Base-by-base conservation (phyloP, 176 grass and related monocot genomes). In the Tuctoria greenei region DNA sequence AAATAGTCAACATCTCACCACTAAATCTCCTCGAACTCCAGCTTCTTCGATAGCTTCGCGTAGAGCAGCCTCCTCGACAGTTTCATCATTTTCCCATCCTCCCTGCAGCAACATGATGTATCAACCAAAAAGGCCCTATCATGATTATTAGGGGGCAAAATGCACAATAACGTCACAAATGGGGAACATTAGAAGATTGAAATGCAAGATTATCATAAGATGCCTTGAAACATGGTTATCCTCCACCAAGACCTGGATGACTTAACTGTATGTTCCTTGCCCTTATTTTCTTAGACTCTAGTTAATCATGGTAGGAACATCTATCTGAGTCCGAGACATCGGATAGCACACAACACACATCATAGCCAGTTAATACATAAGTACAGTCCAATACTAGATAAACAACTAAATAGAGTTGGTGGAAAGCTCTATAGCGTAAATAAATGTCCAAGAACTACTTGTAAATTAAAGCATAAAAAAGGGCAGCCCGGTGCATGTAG, bases 41-140 rank as follows among this genome's bases (percentile, higher is more conserved):
- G 93, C 90, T 88, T 97, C 93, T 82, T 93, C 93, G 6, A 97
- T 87, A 81, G 90, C 93, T 90, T 97, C 93, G 57, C 93, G 56
- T 86, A 66, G 67, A 84, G 90, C 93, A 58, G 90, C 93, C 64
- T 93, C 85, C 90, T 92, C 90, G 79, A 97, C 93, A 21, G 90
- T 97, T 83, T 97, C 93, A 86, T 97, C 93, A 88, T 97, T 97
- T 70, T 97, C 93, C 93, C 93, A 97, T 81, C 90, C 93, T 76
- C 93, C 93, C 93, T 97, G 10, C 47, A 64, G 13, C 44, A 79
- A 70, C 25, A 75, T 21, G 71, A 85, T 39, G 25, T 14, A 81
- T 69, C 37, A 73, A 62, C 49, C 10, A 54, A 38, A 59, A 61
- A 57, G 11, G 28, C 0, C 58, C 2, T 58, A 71, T 35, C 9